Evolutionary conservation across 768 basidiomycete species (phyloP).

Genomic region (Chalciporus piperatus): DNA sequence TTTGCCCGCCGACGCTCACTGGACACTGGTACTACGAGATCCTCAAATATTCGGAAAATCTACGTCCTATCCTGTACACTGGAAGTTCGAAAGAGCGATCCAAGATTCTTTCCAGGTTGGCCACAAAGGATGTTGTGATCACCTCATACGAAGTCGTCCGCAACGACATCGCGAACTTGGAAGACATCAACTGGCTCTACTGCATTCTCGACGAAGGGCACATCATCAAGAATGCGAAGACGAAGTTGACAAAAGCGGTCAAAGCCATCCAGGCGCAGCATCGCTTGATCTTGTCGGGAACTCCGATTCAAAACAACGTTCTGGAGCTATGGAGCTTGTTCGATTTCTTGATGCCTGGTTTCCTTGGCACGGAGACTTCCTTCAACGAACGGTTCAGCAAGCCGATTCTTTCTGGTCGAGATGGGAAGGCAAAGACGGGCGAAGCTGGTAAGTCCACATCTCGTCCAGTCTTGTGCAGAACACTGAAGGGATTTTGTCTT

Average conservation of each 20-base stretch:
- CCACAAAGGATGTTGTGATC: slow-evolving; percentile 84
- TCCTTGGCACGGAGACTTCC: slow-evolving; percentile 90
- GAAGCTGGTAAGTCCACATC: slow-evolving; percentile 77
- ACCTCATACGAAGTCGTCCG: slow-evolving; percentile 98
- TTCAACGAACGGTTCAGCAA: slow-evolving; percentile 97
- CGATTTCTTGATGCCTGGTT: slow-evolving; percentile 99
- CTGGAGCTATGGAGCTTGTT: slow-evolving; percentile 98
- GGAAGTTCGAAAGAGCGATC: slow-evolving; percentile 83
- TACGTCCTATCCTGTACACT: slow-evolving; percentile 84
- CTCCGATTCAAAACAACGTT: slow-evolving; percentile 99
- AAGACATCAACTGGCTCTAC: slow-evolving; percentile 83
- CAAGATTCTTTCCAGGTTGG: slow-evolving; percentile 60
- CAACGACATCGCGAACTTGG: slow-evolving; percentile 81
- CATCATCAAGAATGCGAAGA: slow-evolving; percentile 98
- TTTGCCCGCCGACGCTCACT: slow-evolving; percentile 96
- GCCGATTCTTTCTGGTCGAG: slow-evolving; percentile 91
- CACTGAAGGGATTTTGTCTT: neutral
- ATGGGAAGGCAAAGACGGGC: slow-evolving; percentile 90
- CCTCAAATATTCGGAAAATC: slow-evolving; percentile 82
- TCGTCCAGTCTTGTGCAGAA: neutral
- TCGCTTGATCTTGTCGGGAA: slow-evolving; percentile 92
- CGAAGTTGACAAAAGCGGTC: slow-evolving; percentile 95
- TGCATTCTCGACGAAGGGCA: slow-evolving; percentile 98
- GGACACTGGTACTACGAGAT: slow-evolving; percentile 99
- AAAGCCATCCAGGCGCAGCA: slow-evolving; percentile 89